Conservation (phyloP, 257 asterid genomes). For the Leonotis leonurus region DNA sequence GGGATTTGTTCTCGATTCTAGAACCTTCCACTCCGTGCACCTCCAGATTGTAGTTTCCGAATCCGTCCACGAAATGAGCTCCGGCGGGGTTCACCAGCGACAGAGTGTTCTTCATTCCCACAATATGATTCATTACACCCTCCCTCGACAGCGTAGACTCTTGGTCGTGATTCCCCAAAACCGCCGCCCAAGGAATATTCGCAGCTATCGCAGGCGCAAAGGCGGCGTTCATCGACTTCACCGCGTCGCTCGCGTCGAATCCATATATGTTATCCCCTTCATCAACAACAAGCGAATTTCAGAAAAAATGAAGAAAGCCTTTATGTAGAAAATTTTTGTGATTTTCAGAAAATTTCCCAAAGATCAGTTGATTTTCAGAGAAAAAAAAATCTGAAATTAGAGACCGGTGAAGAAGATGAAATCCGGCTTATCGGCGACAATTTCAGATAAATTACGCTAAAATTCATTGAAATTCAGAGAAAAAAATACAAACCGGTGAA, state of each 20-base stretch:
- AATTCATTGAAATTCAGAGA: slow-evolving; percentile 23
- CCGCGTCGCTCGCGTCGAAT: slow-evolving; percentile 63
- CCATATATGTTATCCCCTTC: slow-evolving; percentile 92
- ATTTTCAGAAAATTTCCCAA: too few species aligned
- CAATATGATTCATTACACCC: slow-evolving; percentile 72
- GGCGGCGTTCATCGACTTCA: slow-evolving; percentile 67
- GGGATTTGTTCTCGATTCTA: slow-evolving; percentile 49
- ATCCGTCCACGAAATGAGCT: slow-evolving; percentile 60
- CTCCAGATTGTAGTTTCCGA: slow-evolving; percentile 83
- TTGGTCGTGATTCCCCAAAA: slow-evolving; percentile 92
- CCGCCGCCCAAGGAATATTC: slow-evolving; percentile 87
- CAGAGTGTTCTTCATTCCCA: slow-evolving; percentile 65
- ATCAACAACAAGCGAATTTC: too few species aligned
- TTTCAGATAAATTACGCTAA: slow-evolving; percentile 48
- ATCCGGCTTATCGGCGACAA: slow-evolving; percentile 70
- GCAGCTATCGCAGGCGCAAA: slow-evolving; percentile 71
- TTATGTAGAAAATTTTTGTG: too few species aligned
- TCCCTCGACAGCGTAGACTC: slow-evolving; percentile 71
- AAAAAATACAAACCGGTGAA: slow-evolving; percentile 46
- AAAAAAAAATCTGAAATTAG: too few species aligned
- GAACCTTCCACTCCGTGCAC: slow-evolving; percentile 64
- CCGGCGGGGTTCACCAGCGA: slow-evolving; percentile 62
- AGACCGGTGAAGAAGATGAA: slow-evolving; percentile 82
- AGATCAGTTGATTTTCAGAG: too few species aligned
- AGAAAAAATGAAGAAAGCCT: too few species aligned